A percentile compares a stretch with the other conserved stretches of the same genome.
Conservation (phyloP, 2,329 filamentous ascomycete genomes). For the Colletotrichum lini region DNA sequence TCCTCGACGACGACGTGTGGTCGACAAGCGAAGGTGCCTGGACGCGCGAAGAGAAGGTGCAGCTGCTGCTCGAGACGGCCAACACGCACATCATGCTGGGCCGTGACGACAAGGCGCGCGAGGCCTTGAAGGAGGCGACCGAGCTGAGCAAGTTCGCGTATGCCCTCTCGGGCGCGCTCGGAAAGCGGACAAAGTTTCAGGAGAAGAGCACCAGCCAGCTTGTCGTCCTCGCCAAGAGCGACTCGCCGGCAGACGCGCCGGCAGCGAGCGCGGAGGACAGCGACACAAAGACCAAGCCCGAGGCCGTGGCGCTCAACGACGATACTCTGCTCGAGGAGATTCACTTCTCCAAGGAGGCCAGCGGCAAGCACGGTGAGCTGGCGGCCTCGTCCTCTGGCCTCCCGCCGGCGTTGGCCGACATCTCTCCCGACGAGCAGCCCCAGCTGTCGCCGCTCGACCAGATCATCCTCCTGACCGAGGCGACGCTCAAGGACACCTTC, state of each 20-base stretch:
- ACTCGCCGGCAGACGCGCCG: conserved; percentile 33
- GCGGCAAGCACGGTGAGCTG: conserved; percentile 54
- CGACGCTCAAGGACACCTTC: conserved; percentile 89
- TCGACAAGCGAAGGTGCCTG: conserved; percentile 53
- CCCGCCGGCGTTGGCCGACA: conserved; percentile 70
- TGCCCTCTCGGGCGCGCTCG: conserved; percentile 86
- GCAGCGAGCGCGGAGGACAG: conserved; percentile 42
- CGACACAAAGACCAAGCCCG: conserved; percentile 63
- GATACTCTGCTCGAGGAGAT: conserved; percentile 94
- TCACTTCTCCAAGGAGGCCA: conserved; percentile 71
- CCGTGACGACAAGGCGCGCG: conserved; percentile 80
- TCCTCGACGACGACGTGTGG: conserved; percentile 57
- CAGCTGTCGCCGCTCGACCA: conserved; percentile 87
- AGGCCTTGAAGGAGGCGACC: conserved; percentile 79
- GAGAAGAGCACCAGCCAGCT: conserved; percentile 87
- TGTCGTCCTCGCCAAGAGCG: conserved; percentile 88
- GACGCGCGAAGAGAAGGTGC: conserved; percentile 68
- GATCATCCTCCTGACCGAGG: conserved; percentile 89
- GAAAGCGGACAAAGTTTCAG: conserved; percentile 87
- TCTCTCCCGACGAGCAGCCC: conserved; percentile 87
- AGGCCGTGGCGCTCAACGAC: conserved; percentile 86
- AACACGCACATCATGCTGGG: conserved; percentile 89
- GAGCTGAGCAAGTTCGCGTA: conserved; percentile 81
- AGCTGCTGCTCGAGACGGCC: conserved; percentile 86
- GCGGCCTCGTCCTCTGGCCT: conserved; percentile 59